Base-by-base conservation (phyloP, 352 stramenopile species). In the Phytophthora citricola region DNA sequence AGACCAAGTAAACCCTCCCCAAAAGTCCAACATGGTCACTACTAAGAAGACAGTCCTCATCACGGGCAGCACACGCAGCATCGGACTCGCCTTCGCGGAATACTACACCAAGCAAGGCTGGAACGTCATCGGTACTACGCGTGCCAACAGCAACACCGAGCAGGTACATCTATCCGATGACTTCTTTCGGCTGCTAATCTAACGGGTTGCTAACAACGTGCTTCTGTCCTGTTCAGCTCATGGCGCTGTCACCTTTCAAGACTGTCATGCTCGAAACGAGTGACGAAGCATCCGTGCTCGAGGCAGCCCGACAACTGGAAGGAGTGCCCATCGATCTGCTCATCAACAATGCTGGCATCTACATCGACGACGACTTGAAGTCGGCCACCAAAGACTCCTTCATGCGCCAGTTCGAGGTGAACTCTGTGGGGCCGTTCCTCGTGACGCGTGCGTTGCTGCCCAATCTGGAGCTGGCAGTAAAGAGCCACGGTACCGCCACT, bases 341-440 rank as follows among this genome's bases (percentile, higher is more conserved):
- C 8, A 68, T 88, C 55, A 88, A 91, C 67, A 89, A 89, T 39
- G 82, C 79, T 12, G 78, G 76, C 22, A 78, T 83, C 2, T 58
- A 73, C 41, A 40, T 62, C 12, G 29, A 26, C 11, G 48, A 63
- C 52, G 66, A 52, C 10, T 51, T 88, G 4, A 54, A 56, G 32
- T 66, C 61, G 1, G 58, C 54, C 5, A 77, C 73, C 14, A 84
- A 83, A 59, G 64, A 79, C 15, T 53, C 72, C 7, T 24, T 87
- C 17, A 64, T 87, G 66, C 52, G 54, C 11, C 71, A 87, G 59
- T 85, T 89, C 44, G 75, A 89, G 50, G 70, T 87, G 43, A 91
- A 90, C 49, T 46, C 65, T 0, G 62, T 87, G 4, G 81, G 81
- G 0, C 67, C 76, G 27, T 76, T 89, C 44, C 78, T 83, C 34